phyloP scores from a whole-genome alignment of 805 yeast genomes.

The Wickerhamomyces subpelliculosus region DNA sequence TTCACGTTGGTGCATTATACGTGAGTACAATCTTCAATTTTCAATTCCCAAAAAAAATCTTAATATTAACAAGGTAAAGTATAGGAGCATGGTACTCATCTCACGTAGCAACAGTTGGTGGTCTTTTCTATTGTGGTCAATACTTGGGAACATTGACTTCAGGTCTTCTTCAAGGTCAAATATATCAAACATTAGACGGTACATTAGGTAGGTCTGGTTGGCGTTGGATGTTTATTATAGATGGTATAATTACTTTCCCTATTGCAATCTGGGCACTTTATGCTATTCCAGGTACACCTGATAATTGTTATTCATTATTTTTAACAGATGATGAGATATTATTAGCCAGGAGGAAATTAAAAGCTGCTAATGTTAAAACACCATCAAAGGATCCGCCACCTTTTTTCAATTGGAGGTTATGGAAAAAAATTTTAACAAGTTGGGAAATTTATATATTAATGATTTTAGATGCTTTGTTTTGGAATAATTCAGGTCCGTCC shows the following conservation, averaged over 20 bases:
- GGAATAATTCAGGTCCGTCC: conserved; percentile 49
- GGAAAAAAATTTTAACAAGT: conserved; percentile 45
- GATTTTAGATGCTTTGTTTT: conserved; percentile 40
- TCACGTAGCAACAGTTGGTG: no score
- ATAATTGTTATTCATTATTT: conserved; percentile 42
- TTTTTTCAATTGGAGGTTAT: conserved; percentile 35
- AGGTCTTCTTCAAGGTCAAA: conserved; percentile 39
- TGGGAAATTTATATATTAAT: conserved; percentile 52
- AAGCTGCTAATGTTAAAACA: conserved; percentile 31
- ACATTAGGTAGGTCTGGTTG: conserved; percentile 34
- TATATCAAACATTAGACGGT: conserved; percentile 29
- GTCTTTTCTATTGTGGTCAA: conserved; percentile 51
- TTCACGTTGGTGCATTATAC: conserved; percentile 53
- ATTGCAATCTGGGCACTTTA: conserved; percentile 46
- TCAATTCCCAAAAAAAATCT: no score
- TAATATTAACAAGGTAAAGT: no score
- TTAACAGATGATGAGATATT: conserved; percentile 49
- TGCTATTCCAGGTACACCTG: conserved; percentile 58
- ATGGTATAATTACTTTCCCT: conserved; percentile 50
- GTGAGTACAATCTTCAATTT: conserved; percentile 54
- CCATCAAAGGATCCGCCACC: conserved; percentile 19
- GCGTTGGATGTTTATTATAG: conserved; percentile 65
- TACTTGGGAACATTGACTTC: conserved; percentile 4
- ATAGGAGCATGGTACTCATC: no score
- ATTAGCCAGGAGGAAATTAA: conserved; percentile 38